Conservation (phyloP, 352 stramenopile genomes). For the Blastocystis sp. region DNA sequence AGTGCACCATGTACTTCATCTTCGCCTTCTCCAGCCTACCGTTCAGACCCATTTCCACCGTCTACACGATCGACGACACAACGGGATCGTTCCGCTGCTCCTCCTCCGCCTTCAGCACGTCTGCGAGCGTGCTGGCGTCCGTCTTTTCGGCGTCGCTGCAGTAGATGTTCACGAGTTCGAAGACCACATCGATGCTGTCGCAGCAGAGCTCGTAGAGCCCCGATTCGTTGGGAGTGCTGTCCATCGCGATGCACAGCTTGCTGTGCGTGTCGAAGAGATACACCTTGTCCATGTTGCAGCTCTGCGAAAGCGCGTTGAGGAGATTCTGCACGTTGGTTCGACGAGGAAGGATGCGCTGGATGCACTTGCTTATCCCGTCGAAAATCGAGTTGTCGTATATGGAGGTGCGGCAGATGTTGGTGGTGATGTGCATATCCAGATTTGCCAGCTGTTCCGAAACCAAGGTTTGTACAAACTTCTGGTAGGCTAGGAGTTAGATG, state of each 20-base stretch:
- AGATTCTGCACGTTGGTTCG: constrained; percentile 35
- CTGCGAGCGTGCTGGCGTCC: neutral
- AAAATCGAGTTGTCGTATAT: constrained; percentile 59
- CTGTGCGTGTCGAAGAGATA: constrained; percentile 56
- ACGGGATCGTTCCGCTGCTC: neutral
- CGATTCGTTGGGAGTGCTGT: constrained; percentile 34
- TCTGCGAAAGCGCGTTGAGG: constrained; percentile 56
- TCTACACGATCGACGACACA: constrained; percentile 21
- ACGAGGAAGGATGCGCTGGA: constrained; percentile 48
- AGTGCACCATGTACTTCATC: constrained; percentile 50
- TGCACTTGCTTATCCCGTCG: constrained; percentile 54
- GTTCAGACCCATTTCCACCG: neutral
- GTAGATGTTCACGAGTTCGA: constrained; percentile 55
- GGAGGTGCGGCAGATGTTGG: constrained; percentile 38
- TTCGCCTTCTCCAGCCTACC: constrained; percentile 46
- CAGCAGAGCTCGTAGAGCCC: constrained; percentile 56
- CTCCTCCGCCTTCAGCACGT: neutral
- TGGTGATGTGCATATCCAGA: constrained; percentile 43
- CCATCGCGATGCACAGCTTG: constrained; percentile 58
- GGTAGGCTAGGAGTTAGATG: neutral
- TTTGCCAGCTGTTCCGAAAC: neutral
- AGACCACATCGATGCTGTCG: constrained; percentile 58
- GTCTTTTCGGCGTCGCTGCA: neutral
- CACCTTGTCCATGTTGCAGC: constrained; percentile 58
- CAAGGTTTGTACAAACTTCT: constrained; percentile 30